These are phyloP conservation scores for Capillidium rhysosporum DNA, from an alignment of 371 early-diverging fungal species.

Conservation along the genomic window DNA sequence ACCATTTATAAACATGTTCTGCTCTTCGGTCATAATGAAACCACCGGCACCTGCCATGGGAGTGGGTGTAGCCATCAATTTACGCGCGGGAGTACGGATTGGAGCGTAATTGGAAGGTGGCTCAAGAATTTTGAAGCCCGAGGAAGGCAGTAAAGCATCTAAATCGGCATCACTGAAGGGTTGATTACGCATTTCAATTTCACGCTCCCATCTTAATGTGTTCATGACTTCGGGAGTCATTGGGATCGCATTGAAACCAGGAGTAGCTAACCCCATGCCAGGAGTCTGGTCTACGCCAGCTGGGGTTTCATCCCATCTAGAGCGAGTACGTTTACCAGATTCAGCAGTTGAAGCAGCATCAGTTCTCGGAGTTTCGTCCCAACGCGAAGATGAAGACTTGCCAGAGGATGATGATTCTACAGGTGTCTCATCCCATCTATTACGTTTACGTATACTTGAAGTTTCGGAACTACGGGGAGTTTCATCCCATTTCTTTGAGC, in stretches of 20 bases:
- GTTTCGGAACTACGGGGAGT: slow-evolving; percentile 28
- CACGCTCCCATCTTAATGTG: slow-evolving; percentile 60
- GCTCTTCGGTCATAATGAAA: slow-evolving; percentile 60
- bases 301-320: slow-evolving; percentile 75
- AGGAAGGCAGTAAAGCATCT: slow-evolving; percentile 74
- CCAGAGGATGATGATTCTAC: slow-evolving; percentile 6
- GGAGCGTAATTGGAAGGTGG: slow-evolving; percentile 79
- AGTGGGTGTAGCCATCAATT: slow-evolving; percentile 84
- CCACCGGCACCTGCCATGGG: slow-evolving; percentile 70
- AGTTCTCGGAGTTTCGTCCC: slow-evolving; percentile 48
- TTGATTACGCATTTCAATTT: slow-evolving; percentile 69
- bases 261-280: not conserved
- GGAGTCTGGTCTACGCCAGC: slow-evolving; percentile 11
- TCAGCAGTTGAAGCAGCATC: slow-evolving; percentile 16
- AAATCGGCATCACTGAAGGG: slow-evolving; percentile 81
- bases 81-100: slow-evolving; percentile 89
- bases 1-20: slow-evolving; percentile 14
- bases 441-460: slow-evolving; percentile 21
- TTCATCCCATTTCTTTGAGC: slow-evolving; percentile 37
- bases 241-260: slow-evolving; percentile 19
- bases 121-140: slow-evolving; percentile 82
- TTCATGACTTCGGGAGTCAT: slow-evolving; percentile 67
- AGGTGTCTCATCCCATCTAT: slow-evolving; percentile 38
- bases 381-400: slow-evolving; percentile 15
- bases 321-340: slow-evolving; percentile 29